Base-by-base conservation (phyloP, 2,329 filamentous ascomycete species). In the Fusarium dimerum region DNA sequence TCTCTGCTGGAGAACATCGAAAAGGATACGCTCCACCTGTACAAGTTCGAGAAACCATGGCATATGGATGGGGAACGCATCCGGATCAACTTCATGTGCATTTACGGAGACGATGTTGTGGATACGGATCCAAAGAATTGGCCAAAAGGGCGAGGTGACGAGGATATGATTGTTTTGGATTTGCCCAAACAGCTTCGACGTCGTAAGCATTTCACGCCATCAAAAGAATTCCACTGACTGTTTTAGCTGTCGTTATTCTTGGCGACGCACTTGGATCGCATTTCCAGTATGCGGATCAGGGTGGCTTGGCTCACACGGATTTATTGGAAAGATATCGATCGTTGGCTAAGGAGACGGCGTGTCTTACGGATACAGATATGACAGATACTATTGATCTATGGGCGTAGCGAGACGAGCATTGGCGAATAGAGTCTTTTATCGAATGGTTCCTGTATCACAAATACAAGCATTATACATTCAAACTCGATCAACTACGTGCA, bases 1-100 rank as follows among this genome's bases (percentile, higher is more conserved):
- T 61, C 59, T 1, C 15, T 61, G 3, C 50, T 61, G n/a, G 59
- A 61, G 11, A 61, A 61, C 2, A 59, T 61, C 1, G 59, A 61
- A 30, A 54, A 52, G 11, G 39, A 61, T 10, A 38, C 50, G 3
- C n/a, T 61, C 10, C 43, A 59, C 20, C n/a, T 61, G 1, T 61
- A 61, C 16, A 59, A 32, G 5, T 61, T 61, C 10, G 43, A 59
- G 2, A 61, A 49, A 5, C 45, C 52, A 2, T 61, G 59, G 59
- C 36, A 26, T 6, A 61, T 61, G 58, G 51, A 57, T 3, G 46
- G 43, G 1, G 55, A 61, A 0, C 58, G 59, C 12, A 61, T 61
- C 6, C 34, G 59, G 3, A 61, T 61, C 48, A 61, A 61, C 3
- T 61, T 61, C 9, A 61, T 61, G 52, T 59, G 52, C 12, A 5